phyloP scores from a whole-genome alignment of 2,329 filamentous ascomycete genomes.

The Graphilbum sp. region DNA sequence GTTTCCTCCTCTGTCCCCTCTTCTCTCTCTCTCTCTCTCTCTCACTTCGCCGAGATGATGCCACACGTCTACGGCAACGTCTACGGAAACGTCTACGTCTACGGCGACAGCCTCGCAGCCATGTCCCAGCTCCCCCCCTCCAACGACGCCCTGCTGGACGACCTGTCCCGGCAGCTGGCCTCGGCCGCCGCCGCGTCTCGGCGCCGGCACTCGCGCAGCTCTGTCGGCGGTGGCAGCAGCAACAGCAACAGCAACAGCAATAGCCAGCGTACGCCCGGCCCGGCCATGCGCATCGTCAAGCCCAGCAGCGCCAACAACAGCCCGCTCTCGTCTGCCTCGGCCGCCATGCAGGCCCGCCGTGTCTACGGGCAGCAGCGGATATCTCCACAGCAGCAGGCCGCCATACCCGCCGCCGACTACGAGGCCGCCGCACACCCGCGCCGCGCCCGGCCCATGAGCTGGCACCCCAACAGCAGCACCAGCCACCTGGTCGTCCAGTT shows the following conservation, averaged over 20 bases:
- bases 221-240: conserved; percentile 26
- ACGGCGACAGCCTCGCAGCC: conserved; percentile 16
- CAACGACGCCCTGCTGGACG: conserved; percentile 30
- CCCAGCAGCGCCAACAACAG: conserved; percentile 48
- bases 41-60: too few relatives aligned
- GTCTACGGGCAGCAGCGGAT: too few relatives aligned
- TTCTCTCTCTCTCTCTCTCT: too few relatives aligned
- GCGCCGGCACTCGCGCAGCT: conserved; percentile 30
- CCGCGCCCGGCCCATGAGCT: conserved; percentile 49
- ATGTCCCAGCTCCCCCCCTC: conserved; percentile 14
- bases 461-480: conserved; percentile 45
- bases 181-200: conserved; percentile 21
- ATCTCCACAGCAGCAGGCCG: too few relatives aligned
- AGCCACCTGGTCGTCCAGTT: too few relatives aligned
- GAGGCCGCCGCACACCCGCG: conserved; percentile 1
- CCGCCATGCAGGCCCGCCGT: conserved; percentile 30
- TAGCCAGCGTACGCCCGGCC: conserved; percentile 17
- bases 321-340: conserved; percentile 33
- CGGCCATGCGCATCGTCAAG: conserved; percentile 44
- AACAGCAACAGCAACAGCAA: conserved; percentile 17
- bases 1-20: too few relatives aligned
- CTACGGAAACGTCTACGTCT: too few relatives aligned
- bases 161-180: conserved; percentile 34
- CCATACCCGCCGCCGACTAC: neutral
- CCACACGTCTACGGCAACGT: too few relatives aligned